Evolutionary conservation across 352 stramenopile genomes (phyloP).

Genomic region (Phytopythium mirpurense): DNA sequence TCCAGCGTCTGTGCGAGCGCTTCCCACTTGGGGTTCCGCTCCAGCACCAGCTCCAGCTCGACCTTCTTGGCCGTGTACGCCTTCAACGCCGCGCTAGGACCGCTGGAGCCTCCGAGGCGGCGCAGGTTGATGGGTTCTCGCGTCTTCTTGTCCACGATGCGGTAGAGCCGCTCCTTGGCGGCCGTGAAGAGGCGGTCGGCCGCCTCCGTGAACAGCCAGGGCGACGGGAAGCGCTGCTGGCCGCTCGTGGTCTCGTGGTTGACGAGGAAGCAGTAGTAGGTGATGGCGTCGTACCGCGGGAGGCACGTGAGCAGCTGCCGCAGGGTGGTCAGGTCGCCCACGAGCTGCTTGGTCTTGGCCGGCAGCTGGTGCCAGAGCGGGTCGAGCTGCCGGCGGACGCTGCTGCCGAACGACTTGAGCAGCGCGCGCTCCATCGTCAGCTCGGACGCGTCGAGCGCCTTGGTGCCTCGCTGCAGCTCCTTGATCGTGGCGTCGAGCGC

Average conservation of each 20-base stretch:
- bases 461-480: conserved; percentile 89
- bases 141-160: conserved; percentile 58
- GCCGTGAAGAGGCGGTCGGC: conserved; percentile 91
- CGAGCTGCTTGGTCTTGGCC: conserved; percentile 92
- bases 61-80: conserved; percentile 18
- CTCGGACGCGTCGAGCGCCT: conserved; percentile 71
- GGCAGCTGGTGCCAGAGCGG: conserved; percentile 95
- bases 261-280: conserved; percentile 94
- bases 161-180: conserved; percentile 92
- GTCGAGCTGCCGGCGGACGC: conserved; percentile 90
- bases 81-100: neutral
- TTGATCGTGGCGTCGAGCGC: conserved; percentile 92
- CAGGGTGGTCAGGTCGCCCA: conserved; percentile 72
- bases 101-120: conserved; percentile 7
- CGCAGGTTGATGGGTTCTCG: conserved; percentile 35
- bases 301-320: conserved; percentile 90
- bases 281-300: conserved; percentile 94
- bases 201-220: conserved; percentile 94
- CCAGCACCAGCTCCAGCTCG: conserved; percentile 61
- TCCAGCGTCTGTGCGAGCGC: conserved; percentile 89
- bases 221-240: conserved; percentile 78
- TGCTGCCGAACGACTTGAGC: conserved; percentile 64
- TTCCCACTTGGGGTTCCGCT: conserved; percentile 95
- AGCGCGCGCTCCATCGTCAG: conserved; percentile 94
- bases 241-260: conserved; percentile 88